Evolutionary conservation across 2,329 filamentous ascomycete species (phyloP).

Genomic region (Falciphora oryzae): DNA sequence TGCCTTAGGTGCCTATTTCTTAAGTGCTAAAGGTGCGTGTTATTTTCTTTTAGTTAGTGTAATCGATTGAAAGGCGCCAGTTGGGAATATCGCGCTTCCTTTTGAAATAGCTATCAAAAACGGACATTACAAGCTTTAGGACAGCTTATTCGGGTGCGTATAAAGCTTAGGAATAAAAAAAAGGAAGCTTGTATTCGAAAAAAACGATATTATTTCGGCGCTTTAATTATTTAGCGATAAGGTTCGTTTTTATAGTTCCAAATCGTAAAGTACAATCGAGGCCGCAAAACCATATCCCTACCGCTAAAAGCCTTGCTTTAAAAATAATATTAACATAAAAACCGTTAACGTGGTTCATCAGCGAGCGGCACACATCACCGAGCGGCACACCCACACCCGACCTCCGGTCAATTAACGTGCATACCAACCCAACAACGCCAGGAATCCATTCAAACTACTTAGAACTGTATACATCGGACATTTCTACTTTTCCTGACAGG

Average conservation of each 20-base stretch:
- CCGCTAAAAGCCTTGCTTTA: neutral
- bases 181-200: neutral
- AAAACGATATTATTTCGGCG: neutral
- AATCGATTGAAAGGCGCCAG: neutral
- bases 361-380: too few species aligned
- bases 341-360: too few species aligned
- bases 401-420: too few species aligned
- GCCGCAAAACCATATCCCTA: neutral
- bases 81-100: neutral
- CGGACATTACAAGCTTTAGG: neutral
- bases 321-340: neutral
- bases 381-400: too few species aligned
- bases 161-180: neutral
- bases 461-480: too few species aligned
- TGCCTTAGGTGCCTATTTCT: neutral
- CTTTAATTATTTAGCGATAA: neutral
- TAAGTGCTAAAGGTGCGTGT: neutral
- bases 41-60: neutral
- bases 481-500: too few species aligned
- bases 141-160: too few species aligned
- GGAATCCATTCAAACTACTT: too few species aligned
- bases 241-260: neutral
- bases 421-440: too few species aligned
- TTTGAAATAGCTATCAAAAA: too few species aligned
- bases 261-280: neutral